Evolutionary conservation across 768 basidiomycete species (phyloP).

Genomic region (Trametes meyenii): DNA sequence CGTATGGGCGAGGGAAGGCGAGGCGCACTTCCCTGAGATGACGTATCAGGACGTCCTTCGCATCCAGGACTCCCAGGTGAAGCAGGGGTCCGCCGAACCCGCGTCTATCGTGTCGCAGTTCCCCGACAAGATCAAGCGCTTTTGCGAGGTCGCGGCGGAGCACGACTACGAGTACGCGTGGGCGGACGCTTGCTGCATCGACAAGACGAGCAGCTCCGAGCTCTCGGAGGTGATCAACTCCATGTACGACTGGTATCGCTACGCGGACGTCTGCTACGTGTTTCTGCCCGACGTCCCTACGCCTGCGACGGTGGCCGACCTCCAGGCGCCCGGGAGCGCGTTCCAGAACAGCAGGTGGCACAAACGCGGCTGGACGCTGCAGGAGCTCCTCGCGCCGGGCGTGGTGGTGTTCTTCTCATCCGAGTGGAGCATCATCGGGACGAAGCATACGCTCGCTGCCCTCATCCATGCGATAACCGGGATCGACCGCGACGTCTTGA

Average conservation of each 20-base stretch:
- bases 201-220: conserved; percentile 18
- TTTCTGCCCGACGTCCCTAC: conserved; percentile 14
- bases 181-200: conserved; percentile 16
- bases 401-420: conserved; percentile 10
- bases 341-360: conserved; percentile 12
- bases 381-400: conserved; percentile 17
- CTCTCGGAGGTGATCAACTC: conserved; percentile 21
- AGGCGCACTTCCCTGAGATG: conserved; percentile 1
- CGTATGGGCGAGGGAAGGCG: conserved; percentile 10
- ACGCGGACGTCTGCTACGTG: conserved; percentile 11
- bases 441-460: conserved; percentile 13
- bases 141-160: conserved; percentile 8
- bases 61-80: neutral
- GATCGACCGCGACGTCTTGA: conserved; percentile 8
- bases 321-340: neutral
- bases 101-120: neutral
- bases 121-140: conserved; percentile 9
- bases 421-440: conserved; percentile 12
- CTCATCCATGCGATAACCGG: conserved; percentile 4
- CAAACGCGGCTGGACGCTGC: conserved; percentile 20
- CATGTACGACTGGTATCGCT: conserved; percentile 20
- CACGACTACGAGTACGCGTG: conserved; percentile 9
- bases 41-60: conserved; percentile 2
- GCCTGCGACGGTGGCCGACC: neutral
- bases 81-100: neutral